A percentile compares a stretch with the other conserved stretches of the same genome.
Conservation (phyloP, 441 rosid species). For the Syzygium syzygioides region DNA sequence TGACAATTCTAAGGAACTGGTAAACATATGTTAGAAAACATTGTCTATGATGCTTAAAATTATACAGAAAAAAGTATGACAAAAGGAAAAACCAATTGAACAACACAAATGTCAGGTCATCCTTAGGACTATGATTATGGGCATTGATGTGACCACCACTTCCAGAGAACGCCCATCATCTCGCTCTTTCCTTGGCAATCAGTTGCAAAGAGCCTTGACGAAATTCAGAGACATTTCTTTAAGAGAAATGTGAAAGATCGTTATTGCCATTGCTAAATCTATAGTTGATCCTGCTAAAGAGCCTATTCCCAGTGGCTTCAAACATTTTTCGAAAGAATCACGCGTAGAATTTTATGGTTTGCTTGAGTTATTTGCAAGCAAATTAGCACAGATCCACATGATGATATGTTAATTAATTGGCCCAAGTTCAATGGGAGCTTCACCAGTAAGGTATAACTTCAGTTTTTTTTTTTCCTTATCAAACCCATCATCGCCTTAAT, state of each 20-base stretch:
- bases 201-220: neutral
- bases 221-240: neutral
- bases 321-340: neutral
- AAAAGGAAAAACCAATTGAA: neutral
- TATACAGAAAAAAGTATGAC: neutral
- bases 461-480: neutral
- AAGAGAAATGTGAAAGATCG: neutral
- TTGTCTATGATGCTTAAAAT: neutral
- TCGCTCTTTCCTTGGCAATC: neutral
- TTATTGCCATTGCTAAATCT: neutral
- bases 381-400: neutral
- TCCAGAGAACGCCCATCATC: neutral
- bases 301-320: neutral
- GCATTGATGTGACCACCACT: neutral
- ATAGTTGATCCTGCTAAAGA: neutral
- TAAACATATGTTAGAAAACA: neutral
- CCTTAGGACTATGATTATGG: neutral
- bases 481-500: neutral
- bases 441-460: neutral
- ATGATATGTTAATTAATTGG: neutral
- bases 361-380: neutral
- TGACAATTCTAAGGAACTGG: neutral
- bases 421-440: neutral
- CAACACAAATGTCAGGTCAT: neutral
- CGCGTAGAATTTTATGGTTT: neutral